Base-by-base conservation (phyloP, 495 filamentous ascomycete species). In the Penicillium fimorum region DNA sequence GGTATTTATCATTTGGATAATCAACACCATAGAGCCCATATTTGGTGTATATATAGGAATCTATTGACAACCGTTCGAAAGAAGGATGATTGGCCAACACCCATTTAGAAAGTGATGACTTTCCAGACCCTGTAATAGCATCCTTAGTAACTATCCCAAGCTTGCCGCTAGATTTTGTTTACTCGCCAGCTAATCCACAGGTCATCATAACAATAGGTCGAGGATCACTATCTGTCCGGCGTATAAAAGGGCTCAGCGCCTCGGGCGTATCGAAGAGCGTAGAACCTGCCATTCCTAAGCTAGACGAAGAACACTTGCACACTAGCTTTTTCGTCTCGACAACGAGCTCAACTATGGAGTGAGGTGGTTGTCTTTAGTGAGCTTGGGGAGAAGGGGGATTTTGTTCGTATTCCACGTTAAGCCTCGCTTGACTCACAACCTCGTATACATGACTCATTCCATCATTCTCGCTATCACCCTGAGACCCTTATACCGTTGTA, bases 11-110 rank as follows among this genome's bases (percentile, higher is more conserved):
- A 9, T 56, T 47, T 0, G 70, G 57, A 30, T 73, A 75, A 49
- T 75, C 68, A 9, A 65, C 53, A 12, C 49, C 56, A 44, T 67
- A 75, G n/a, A 77, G 57, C 1, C 70, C 71, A 25, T 74, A 65
- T 17, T 69, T 57, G 9, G 51, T 62, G 37, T 67, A 64, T 17
- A 77, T 41, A 32, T 63, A 64, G n/a, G 41, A 51, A 42, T 74
- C 73, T 17, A 68, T 58, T 0, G 69, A 74, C 0, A 82, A 0
- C 76, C 74, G 42, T 82, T 76, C 64, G 84, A 85, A 10, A 83
- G 88, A 70, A 84, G 83, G 83, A 67, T 89, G 7, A 79, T 87
- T 55, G 55, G 86, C 37, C 80, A 86, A 51, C 59, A 68, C 59
- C 69, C 73, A 60, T 53, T 81, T 66, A 52, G 68, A 57, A 47